phyloP scores from a whole-genome alignment of 345 rosid species.

The Brassica incana region DNA sequence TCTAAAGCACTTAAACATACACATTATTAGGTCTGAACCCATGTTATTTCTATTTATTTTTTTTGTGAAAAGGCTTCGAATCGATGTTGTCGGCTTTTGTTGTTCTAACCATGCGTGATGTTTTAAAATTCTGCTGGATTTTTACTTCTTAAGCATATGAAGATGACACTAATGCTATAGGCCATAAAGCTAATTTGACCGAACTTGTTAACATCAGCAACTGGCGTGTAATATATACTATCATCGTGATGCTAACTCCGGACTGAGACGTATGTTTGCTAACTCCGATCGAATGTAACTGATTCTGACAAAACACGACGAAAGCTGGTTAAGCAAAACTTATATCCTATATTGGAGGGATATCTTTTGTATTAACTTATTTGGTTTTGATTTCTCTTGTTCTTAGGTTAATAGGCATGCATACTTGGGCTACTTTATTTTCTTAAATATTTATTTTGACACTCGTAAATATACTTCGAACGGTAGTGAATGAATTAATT shows the following conservation, averaged over 20 bases:
- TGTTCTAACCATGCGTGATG: not conserved
- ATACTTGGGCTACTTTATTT: not conserved
- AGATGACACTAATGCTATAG: not conserved
- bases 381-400: not conserved
- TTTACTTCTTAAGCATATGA: not conserved
- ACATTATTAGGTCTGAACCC: not conserved
- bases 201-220: not conserved
- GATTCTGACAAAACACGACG: not conserved
- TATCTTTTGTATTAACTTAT: too few relatives aligned
- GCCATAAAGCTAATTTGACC: not conserved
- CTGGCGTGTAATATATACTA: not conserved
- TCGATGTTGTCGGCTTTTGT: not conserved
- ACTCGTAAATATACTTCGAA: not conserved
- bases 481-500: constrained; percentile 12
- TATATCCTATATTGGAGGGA: not conserved
- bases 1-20: not conserved
- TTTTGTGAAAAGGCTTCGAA: too few relatives aligned
- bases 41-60: not conserved
- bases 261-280: not conserved
- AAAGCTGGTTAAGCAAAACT: not conserved
- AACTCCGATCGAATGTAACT: not conserved
- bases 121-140: not conserved
- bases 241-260: not conserved
- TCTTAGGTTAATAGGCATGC: not conserved
- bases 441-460: too few relatives aligned